phyloP scores from a whole-genome alignment of 176 grass and related monocot genomes.

The Pontederia crassipes region DNA sequence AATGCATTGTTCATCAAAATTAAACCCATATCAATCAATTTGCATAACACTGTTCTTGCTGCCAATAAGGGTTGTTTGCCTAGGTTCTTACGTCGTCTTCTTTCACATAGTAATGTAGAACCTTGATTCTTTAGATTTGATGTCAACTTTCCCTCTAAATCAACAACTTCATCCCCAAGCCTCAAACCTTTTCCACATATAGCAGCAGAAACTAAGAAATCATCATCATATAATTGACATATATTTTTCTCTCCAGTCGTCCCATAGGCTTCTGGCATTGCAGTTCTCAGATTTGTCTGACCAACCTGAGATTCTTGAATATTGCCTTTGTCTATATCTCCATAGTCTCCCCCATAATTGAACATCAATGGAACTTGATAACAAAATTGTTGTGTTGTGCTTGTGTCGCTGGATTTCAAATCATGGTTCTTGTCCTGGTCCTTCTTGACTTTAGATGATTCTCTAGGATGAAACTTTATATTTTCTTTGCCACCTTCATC shows the following conservation, averaged over 20 bases:
- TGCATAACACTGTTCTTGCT: constrained; percentile 57
- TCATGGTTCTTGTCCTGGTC: not conserved
- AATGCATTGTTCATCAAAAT: constrained; percentile 36
- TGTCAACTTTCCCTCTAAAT: constrained; percentile 4
- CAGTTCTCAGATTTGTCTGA: not conserved
- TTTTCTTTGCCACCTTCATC: too few species aligned
- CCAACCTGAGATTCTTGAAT: constrained; percentile 6
- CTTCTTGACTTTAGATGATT: not conserved
- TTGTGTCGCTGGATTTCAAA: not conserved
- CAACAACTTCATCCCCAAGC: constrained; percentile 24
- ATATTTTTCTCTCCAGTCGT: constrained; percentile 21
- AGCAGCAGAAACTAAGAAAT: constrained; percentile 58
- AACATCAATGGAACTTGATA: too few species aligned
- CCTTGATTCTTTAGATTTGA: constrained; percentile 23
- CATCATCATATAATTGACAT: constrained; percentile 41
- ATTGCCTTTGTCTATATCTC: not conserved
- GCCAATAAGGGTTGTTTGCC: constrained; percentile 24
- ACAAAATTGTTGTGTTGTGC: too few species aligned
- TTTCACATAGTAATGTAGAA: constrained; percentile 25
- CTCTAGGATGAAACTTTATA: not conserved
- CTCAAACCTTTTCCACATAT: constrained; percentile 36
- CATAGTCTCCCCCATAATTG: too few species aligned
- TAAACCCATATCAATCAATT: constrained; percentile 61
- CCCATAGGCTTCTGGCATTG: not conserved
- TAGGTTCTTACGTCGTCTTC: constrained; percentile 24